Evolutionary conservation across 805 yeast genomes (phyloP).

Genomic region (Candida suzukii): DNA sequence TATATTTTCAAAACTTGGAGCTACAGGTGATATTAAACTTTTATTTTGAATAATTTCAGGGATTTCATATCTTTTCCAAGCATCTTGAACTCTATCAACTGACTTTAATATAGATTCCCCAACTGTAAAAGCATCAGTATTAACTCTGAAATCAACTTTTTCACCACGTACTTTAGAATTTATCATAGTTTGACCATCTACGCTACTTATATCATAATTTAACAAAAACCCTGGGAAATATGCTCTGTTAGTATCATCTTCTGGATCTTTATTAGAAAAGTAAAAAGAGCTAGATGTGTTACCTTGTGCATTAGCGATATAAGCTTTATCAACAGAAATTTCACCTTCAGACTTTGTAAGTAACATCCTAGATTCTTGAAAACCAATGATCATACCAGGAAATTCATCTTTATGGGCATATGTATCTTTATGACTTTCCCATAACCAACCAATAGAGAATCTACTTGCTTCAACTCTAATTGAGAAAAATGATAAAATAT

Average conservation of each 20-base stretch:
- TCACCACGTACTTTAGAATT: constrained; percentile 57
- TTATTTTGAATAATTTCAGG: background rate
- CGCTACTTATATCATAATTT: constrained; percentile 29
- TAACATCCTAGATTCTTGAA: constrained; percentile 62
- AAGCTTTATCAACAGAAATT: constrained; percentile 61
- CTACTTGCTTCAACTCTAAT: constrained; percentile 56
- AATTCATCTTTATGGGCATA: constrained; percentile 2
- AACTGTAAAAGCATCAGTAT: constrained; percentile 47
- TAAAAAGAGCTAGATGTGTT: constrained; percentile 37
- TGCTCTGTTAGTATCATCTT: constrained; percentile 48
- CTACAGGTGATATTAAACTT: background rate
- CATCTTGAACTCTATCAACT: constrained; percentile 25
- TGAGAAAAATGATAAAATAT: constrained; percentile 33
- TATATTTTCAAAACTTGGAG: constrained; percentile 6
- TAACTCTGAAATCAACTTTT: constrained; percentile 56
- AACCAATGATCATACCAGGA: constrained; percentile 78
- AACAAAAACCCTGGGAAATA: constrained; percentile 65
- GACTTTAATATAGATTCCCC: constrained; percentile 49
- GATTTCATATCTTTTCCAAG: background rate
- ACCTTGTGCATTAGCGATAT: constrained; percentile 66
- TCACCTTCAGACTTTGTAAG: constrained; percentile 59
- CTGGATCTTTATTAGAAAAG: constrained; percentile 39
- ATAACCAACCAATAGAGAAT: constrained; percentile 75
- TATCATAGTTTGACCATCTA: constrained; percentile 27
- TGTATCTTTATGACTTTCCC: constrained; percentile 33